Conservation (phyloP, 108 stramenopile species). For the Nitzschia sp. region DNA sequence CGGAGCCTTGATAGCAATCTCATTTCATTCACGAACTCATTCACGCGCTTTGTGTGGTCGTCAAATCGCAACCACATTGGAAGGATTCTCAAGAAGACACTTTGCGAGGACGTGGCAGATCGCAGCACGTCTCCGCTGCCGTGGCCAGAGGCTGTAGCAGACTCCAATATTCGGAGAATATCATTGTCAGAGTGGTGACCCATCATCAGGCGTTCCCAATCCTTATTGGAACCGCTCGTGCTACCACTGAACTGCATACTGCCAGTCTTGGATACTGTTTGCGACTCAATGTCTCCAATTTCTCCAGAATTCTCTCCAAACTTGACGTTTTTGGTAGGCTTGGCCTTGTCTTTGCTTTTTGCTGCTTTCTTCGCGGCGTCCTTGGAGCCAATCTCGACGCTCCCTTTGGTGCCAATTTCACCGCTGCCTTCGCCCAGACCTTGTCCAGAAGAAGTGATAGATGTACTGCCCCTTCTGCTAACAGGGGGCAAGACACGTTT, state of each 20-base stretch:
- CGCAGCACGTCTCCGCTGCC: not conserved
- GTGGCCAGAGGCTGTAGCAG: slow-evolving; percentile 7
- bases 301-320: not conserved
- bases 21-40: slow-evolving; percentile 62
- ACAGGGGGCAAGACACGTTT: slow-evolving; percentile 35
- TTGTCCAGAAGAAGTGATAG: not conserved
- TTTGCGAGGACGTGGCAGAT: too few relatives aligned
- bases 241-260: slow-evolving; percentile 52
- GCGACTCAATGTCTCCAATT: slow-evolving; percentile 4
- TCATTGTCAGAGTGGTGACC: not conserved
- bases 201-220: slow-evolving; percentile 4
- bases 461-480: not conserved
- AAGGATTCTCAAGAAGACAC: not conserved
- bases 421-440: not conserved
- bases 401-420: not conserved
- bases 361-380: not conserved
- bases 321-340: not conserved
- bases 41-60: slow-evolving; percentile 1
- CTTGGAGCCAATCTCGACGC: not conserved
- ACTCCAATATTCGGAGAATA: slow-evolving; percentile 2
- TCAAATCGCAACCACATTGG: slow-evolving; percentile 3
- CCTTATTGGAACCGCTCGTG: slow-evolving; percentile 27
- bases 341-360: not conserved
- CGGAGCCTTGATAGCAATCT: slow-evolving; percentile 51
- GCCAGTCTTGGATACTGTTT: not conserved